These are phyloP conservation scores for Akebia trifoliata DNA, from an alignment of 164 flowering plant species.

Conservation along the genomic window DNA sequence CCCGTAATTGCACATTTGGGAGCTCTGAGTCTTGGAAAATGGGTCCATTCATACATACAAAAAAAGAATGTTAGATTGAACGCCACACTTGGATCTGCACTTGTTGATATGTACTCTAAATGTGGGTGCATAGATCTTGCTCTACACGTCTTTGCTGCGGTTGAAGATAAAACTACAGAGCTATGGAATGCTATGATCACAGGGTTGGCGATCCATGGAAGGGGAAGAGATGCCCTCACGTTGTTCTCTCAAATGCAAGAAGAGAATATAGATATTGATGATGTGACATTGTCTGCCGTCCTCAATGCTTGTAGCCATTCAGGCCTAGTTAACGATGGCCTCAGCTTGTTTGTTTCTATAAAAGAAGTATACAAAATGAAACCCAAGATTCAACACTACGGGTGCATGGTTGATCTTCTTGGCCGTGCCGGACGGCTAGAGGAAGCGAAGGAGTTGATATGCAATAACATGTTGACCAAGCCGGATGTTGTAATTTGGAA, in stretches of 20 bases:
- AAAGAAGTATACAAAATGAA: conserved; percentile 10
- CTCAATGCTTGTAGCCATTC: conserved; percentile 26
- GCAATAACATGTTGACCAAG: conserved; percentile 14
- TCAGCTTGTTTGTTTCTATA: conserved; percentile 16
- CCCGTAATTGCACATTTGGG: conserved; percentile 20
- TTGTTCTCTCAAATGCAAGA: conserved; percentile 21
- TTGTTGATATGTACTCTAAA: conserved; percentile 26
- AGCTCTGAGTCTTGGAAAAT: conserved; percentile 12
- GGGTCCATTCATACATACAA: conserved; percentile 13
- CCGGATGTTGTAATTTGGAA: conserved; percentile 20
- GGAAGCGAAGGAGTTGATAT: conserved; percentile 17
- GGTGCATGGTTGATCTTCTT: conserved; percentile 21
- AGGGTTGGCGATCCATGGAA: conserved; percentile 23
- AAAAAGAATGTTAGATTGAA: conserved; percentile 4
- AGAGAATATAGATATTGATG: conserved; percentile 9
- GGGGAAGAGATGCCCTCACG: conserved; percentile 13
- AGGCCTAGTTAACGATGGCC: conserved; percentile 24
- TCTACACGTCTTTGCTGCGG: conserved; percentile 10
- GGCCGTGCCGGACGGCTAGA: conserved; percentile 18
- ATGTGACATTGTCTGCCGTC: conserved; percentile 17
- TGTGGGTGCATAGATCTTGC: conserved; percentile 22
- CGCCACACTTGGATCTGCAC: conserved; percentile 23
- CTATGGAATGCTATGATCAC: conserved; percentile 24
- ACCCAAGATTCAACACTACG: conserved; percentile 23
- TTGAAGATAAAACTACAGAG: conserved; percentile 13